A percentile compares a stretch with the other conserved stretches of the same genome.
phyloP scores from a whole-genome alignment of 164 flowering plant genomes.

The Annona cherimola region DNA sequence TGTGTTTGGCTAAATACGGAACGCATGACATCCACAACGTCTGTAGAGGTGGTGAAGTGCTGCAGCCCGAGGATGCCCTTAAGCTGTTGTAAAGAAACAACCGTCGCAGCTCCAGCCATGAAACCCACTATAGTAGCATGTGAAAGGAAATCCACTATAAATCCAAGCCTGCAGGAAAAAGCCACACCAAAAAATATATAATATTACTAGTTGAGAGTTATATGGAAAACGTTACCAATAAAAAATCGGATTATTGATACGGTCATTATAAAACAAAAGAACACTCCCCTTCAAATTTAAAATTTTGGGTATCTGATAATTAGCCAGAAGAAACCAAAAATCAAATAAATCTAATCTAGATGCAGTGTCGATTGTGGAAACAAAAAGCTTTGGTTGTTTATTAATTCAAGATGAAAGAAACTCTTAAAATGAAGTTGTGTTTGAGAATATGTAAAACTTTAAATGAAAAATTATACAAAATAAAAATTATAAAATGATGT shows the following conservation, averaged over 20 bases:
- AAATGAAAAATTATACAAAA: too few relatives aligned
- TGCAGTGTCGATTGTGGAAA: too few relatives aligned
- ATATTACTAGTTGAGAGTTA: not conserved
- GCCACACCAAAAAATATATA: not conserved
- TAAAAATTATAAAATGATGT: too few relatives aligned
- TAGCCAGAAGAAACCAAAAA: too few relatives aligned
- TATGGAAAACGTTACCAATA: too few relatives aligned
- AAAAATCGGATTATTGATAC: too few relatives aligned
- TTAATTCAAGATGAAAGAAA: too few relatives aligned
- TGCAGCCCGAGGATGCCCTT: slow-evolving; percentile 79
- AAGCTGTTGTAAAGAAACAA: slow-evolving; percentile 83
- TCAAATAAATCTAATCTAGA: too few relatives aligned
- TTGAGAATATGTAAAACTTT: too few relatives aligned
- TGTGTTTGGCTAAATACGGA: slow-evolving; percentile 80
- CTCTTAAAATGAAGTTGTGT: not conserved
- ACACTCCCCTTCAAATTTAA: not conserved
- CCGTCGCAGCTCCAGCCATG: slow-evolving; percentile 98
- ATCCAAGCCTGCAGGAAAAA: slow-evolving; percentile 66
- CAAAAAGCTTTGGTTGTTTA: too few relatives aligned
- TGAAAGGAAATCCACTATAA: slow-evolving; percentile 89
- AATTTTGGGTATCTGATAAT: not conserved
- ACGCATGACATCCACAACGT: slow-evolving; percentile 67
- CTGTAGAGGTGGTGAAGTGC: slow-evolving; percentile 74
- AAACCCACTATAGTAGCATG: slow-evolving; percentile 97
- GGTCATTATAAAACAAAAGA: too few relatives aligned